Percentiles rank a stretch among this genome's conserved stretches.
Conservation (phyloP, 495 filamentous ascomycete species). For the Xylaria venustula region DNA sequence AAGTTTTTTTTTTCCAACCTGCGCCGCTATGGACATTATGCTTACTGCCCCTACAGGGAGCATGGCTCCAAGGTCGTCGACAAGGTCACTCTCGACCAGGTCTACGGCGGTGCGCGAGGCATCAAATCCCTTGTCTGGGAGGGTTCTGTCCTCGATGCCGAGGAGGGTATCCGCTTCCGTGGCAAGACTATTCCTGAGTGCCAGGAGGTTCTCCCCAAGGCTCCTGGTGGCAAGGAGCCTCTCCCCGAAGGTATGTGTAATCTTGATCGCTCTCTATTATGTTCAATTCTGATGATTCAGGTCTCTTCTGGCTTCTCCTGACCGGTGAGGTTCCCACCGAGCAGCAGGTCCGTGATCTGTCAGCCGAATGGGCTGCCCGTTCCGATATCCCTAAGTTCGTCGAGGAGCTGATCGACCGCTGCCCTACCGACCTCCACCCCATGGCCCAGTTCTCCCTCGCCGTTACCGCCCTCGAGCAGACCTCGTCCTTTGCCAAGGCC, state of each 20-base stretch:
- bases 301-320: constrained; percentile 99
- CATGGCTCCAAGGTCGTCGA: constrained; percentile 92
- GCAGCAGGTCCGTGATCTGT: constrained; percentile 96
- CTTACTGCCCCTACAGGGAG: constrained; percentile 56
- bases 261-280: not conserved
- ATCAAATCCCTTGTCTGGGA: constrained; percentile 99
- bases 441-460: constrained; percentile 99
- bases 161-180: constrained; percentile 99
- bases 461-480: constrained; percentile 96
- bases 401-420: constrained; percentile 98
- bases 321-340: constrained; percentile 95
- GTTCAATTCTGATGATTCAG: constrained; percentile 38
- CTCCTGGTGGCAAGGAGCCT: constrained; percentile 91
- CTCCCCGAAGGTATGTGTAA: constrained; percentile 75
- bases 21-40: constrained; percentile 10
- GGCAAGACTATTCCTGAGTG: constrained; percentile 98
- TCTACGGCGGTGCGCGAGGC: constrained; percentile 97
- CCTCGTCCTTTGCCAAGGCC: constrained; percentile 94
- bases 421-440: constrained; percentile 96
- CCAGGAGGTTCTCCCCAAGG: constrained; percentile 95
- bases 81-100: constrained; percentile 98
- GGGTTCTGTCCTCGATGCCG: constrained; percentile 95
- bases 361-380: constrained; percentile 97
- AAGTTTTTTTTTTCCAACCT: constrained; percentile 36
- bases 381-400: constrained; percentile 94